phyloP scores from a whole-genome alignment of 2,329 filamentous ascomycete species.

The Fusarium tuaranense region DNA sequence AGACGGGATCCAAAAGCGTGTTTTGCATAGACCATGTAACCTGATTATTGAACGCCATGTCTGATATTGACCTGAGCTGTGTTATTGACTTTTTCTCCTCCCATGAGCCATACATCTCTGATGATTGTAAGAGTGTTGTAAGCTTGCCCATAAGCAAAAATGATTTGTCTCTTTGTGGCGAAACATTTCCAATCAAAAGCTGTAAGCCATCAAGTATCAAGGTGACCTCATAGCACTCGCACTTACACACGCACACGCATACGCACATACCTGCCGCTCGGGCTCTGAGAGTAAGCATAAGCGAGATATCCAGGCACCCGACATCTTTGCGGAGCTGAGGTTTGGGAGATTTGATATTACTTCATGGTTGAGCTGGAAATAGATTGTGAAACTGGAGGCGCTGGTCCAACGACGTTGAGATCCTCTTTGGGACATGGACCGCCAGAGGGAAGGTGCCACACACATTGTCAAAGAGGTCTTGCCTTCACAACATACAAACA shows the following conservation, averaged over 20 bases:
- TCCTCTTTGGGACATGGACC: not conserved
- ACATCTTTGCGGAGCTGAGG: not conserved
- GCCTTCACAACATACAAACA: not conserved
- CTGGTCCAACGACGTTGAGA: not conserved
- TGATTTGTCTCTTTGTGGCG: not conserved
- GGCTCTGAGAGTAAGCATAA: not conserved
- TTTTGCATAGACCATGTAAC: slow-evolving; percentile 5
- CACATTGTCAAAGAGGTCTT: not conserved
- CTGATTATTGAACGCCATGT: slow-evolving; percentile 15
- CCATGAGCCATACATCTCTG: not conserved
- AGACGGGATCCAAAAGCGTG: not conserved
- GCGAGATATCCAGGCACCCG: not conserved
- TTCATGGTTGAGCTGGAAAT: not conserved
- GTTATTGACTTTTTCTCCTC: not conserved
- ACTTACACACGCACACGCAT: not conserved
- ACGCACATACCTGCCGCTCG: not conserved
- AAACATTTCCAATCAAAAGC: not conserved
- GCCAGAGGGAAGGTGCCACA: not conserved
- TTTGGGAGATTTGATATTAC: not conserved
- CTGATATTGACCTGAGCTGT: not conserved
- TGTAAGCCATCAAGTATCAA: slow-evolving; percentile 2
- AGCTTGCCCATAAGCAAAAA: not conserved
- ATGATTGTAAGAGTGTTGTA: not conserved
- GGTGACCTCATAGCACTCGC: not conserved
- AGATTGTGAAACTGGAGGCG: not conserved